Evolutionary conservation across 2,329 filamentous ascomycete genomes (phyloP), one percentile per base, ranked within the genome.

Genomic region (Elsinoe ampelina): DNA sequence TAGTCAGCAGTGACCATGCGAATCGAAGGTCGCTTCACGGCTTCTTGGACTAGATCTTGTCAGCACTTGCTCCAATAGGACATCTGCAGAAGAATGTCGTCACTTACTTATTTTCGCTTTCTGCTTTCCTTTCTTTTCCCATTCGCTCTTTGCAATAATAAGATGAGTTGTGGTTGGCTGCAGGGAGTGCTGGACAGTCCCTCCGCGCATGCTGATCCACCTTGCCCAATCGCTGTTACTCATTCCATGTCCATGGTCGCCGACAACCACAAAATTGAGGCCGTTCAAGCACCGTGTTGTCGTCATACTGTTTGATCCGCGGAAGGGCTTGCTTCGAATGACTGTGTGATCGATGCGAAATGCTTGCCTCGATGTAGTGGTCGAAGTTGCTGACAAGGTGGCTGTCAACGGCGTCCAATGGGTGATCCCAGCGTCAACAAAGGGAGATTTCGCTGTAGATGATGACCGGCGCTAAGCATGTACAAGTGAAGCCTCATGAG

Each of bases 161-260:
- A 95, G 72, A 69, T 95, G 89, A 0, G 89, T 95, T 8, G 85
- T 80, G 0, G 73, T 64, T 0, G 74, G 70, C 0, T 75, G 71
- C 15, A 89, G 69, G 0, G 75, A 70, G 1, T 73, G 67, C 0
- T 73, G 70, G 65, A 83, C 85, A 1, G 58, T 68, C 1, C 86
- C 89, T 5, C 81, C 82, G 58, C 86, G 81, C 3, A 74, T 66
- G 3, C 73, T 72, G 8, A 88, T 77, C 87, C 88, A 95, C 38
- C 74, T 73, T 35, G 76, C 76, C 35, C 93, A 76, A 41, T 86
- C 79, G 1, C 79, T 73, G 2, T 76, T 70, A 1, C 73, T 75
- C 59, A 73, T 72, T 13, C 57, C 60, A 12, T 72, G 68, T 1
- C 76, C 75, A 3, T 88, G 79, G 1, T 79, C 73, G 3, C 85